Percentiles rank a stretch among this genome's conserved stretches.
These are phyloP conservation scores for Candida nanaspora DNA, from an alignment of 805 yeast genomes.

Conservation along the genomic window DNA sequence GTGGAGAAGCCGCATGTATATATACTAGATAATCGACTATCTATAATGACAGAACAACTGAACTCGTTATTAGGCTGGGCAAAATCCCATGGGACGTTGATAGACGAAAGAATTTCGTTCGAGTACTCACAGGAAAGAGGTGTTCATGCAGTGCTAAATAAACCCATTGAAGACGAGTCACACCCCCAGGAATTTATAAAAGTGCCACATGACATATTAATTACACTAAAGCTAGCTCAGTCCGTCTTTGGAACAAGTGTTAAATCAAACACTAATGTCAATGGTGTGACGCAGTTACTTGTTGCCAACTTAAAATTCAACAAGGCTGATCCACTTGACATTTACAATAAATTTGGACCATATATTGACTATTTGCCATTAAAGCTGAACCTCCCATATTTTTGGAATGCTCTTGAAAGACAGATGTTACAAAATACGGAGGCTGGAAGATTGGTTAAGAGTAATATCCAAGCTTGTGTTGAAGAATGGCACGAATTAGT, in stretches of 20 bases:
- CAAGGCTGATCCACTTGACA: slow-evolving; percentile 9
- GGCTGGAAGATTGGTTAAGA: slow-evolving; percentile 45
- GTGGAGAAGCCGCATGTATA: no score
- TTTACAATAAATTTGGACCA: slow-evolving; percentile 23
- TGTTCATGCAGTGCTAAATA: slow-evolving; percentile 22
- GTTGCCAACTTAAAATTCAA: slow-evolving; percentile 37
- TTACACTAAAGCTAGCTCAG: slow-evolving; percentile 30
- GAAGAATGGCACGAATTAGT: slow-evolving; percentile 50
- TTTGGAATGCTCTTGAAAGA: slow-evolving; percentile 52
- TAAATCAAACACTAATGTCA: slow-evolving; percentile 12
- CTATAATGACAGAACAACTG: slow-evolving; percentile 1
- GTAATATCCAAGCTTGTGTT: slow-evolving; percentile 36
- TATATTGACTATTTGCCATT: slow-evolving; percentile 45
- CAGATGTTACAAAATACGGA: slow-evolving; percentile 60
- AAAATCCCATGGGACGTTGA: slow-evolving; percentile 26
- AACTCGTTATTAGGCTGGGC: slow-evolving; percentile 26
- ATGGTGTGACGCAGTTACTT: slow-evolving; percentile 30
- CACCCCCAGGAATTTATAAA: slow-evolving; percentile 19
- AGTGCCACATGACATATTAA: slow-evolving; percentile 30
- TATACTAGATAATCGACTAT: neutral
- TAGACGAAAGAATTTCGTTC: slow-evolving; percentile 29
- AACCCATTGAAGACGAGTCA: slow-evolving; percentile 1
- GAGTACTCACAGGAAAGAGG: slow-evolving; percentile 24
- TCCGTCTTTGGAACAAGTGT: slow-evolving; percentile 15
- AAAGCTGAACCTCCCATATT: slow-evolving; percentile 53